Evolutionary conservation across 441 rosid species (phyloP).

Genomic region (Eruca vesicaria): DNA sequence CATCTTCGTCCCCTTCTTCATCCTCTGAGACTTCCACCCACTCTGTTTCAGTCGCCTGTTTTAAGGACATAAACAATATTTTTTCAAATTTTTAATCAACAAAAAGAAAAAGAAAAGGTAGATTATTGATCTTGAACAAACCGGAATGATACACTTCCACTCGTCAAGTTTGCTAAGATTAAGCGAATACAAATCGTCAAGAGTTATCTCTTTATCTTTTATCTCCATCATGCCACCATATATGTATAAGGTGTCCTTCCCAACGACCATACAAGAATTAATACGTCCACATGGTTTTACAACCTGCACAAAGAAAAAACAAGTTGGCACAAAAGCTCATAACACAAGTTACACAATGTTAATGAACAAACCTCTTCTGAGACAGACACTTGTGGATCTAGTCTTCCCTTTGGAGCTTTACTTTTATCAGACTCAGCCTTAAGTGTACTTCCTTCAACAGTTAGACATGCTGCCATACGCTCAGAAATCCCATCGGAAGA

Average conservation of each 20-base stretch:
- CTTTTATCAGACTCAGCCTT: slow-evolving; percentile 45
- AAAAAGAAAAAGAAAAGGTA: neutral
- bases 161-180: slow-evolving; percentile 97
- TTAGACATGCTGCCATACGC: slow-evolving; percentile 42
- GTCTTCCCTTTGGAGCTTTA: slow-evolving; percentile 38
- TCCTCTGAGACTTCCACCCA: slow-evolving; percentile 91
- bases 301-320: slow-evolving; percentile 47
- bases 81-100: neutral
- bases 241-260: slow-evolving; percentile 84
- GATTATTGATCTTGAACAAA: slow-evolving; percentile 47
- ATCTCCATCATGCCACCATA: slow-evolving; percentile 99
- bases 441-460: slow-evolving; percentile 38
- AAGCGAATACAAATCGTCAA: slow-evolving; percentile 91
- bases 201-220: slow-evolving; percentile 82
- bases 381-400: slow-evolving; percentile 49
- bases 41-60: slow-evolving; percentile 86
- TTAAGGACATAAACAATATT: slow-evolving; percentile 9
- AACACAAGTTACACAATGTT: neutral
- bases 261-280: slow-evolving; percentile 90
- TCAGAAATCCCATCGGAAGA: slow-evolving; percentile 55
- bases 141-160: slow-evolving; percentile 98
- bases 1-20: slow-evolving; percentile 83
- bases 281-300: slow-evolving; percentile 97
- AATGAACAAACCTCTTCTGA: slow-evolving; percentile 67
- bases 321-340: slow-evolving; percentile 15